These are phyloP conservation scores for Agrocybe chaxingu DNA, from an alignment of 768 basidiomycete species.

Conservation along the genomic window DNA sequence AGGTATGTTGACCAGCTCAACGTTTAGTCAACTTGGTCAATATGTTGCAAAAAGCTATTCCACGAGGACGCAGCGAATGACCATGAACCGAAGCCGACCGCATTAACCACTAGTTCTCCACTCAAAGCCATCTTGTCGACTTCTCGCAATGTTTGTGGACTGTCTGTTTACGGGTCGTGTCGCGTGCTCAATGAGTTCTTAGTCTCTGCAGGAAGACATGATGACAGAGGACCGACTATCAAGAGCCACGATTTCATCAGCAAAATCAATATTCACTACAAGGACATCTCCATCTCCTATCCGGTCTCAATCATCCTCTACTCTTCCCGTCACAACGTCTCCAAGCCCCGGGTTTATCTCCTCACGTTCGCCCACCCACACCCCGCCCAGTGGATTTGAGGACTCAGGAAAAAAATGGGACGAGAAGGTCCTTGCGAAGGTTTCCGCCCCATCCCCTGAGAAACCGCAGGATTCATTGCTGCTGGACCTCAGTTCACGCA, in stretches of 20 bases:
- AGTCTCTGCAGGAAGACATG: slow-evolving; percentile 8
- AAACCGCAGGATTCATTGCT: slow-evolving; percentile 11
- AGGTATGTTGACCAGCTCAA: slow-evolving; percentile 17
- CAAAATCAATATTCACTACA: slow-evolving; percentile 11
- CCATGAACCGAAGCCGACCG: too few relatives aligned
- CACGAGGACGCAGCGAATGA: not conserved
- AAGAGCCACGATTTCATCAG: slow-evolving; percentile 1
- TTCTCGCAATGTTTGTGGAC: too few relatives aligned
- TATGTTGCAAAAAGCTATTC: not conserved
- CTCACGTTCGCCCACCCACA: slow-evolving; percentile 8
- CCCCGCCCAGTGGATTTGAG: not conserved
- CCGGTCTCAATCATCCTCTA: slow-evolving; percentile 12
- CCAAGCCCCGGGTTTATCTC: slow-evolving; percentile 1
- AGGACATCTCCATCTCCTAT: slow-evolving; percentile 1
- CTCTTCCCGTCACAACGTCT: slow-evolving; percentile 4
- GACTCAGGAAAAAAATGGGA: not conserved
- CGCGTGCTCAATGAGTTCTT: not conserved
- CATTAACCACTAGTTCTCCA: too few relatives aligned
- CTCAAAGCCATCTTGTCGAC: too few relatives aligned
- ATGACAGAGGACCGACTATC: not conserved
- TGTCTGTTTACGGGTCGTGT: not conserved
- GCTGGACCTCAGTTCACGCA: not conserved
- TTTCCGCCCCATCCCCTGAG: not conserved
- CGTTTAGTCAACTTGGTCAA: not conserved
- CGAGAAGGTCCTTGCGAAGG: not conserved